A percentile compares a stretch with the other conserved stretches of the same genome.
phyloP scores from a whole-genome alignment of 164 flowering plant species.

The Vitis labrusca region DNA sequence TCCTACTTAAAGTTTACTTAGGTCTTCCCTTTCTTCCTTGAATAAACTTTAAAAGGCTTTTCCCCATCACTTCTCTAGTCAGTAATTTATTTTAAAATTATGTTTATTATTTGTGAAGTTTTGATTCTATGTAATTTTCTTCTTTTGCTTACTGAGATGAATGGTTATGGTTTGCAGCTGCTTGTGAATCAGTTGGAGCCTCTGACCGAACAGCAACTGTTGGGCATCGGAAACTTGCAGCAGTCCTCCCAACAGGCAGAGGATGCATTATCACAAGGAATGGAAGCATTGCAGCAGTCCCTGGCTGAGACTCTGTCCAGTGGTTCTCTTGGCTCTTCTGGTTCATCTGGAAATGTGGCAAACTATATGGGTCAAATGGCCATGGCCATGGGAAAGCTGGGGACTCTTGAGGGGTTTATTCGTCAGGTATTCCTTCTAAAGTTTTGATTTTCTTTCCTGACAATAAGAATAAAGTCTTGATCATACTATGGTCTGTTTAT shows the following conservation, averaged over 20 bases:
- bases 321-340: slow-evolving; percentile 42
- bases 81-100: background rate
- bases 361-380: slow-evolving; percentile 64
- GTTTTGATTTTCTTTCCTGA: background rate
- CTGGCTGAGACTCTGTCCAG: slow-evolving; percentile 49
- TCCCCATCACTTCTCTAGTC: too few relatives aligned
- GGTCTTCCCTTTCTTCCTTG: too few relatives aligned
- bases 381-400: slow-evolving; percentile 59
- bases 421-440: slow-evolving; percentile 35
- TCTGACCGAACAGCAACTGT: slow-evolving; percentile 47
- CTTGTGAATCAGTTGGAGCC: slow-evolving; percentile 50
- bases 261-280: slow-evolving; percentile 54
- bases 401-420: slow-evolving; percentile 54
- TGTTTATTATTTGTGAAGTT: background rate
- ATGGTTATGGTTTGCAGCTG: slow-evolving; percentile 28
- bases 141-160: background rate
- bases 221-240: slow-evolving; percentile 42
- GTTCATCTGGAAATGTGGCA: slow-evolving; percentile 54
- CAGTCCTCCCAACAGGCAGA: slow-evolving; percentile 58
- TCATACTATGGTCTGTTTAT: too few relatives aligned
- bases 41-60: too few relatives aligned
- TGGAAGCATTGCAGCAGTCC: slow-evolving; percentile 56
- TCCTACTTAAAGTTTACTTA: too few relatives aligned
- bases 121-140: background rate
- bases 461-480: background rate